Percentiles rank a stretch among this genome's conserved stretches.
phyloP scores from a whole-genome alignment of 768 basidiomycete species.

The Floccularia luteovirens region DNA sequence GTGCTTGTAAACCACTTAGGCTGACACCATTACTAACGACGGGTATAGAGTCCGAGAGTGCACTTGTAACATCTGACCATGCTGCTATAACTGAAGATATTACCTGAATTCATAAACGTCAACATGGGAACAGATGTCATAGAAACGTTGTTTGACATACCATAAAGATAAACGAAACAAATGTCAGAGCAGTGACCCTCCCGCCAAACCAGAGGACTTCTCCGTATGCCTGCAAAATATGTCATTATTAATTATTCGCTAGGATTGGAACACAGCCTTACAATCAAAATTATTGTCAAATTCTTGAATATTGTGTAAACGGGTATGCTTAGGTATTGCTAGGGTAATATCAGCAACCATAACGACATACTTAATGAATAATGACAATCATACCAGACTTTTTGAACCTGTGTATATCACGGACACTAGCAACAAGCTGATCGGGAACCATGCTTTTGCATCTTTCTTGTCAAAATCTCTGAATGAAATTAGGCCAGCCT shows the following conservation, averaged over 20 bases:
- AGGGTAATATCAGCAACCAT: constrained; percentile 6
- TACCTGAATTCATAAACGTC: constrained; percentile 39
- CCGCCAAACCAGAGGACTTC: constrained; percentile 98
- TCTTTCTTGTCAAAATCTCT: constrained; percentile 76
- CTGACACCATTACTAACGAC: constrained; percentile 23
- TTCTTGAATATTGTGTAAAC: constrained; percentile 99
- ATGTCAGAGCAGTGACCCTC: constrained; percentile 76
- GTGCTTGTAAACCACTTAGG: constrained; percentile 24
- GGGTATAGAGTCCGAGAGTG: constrained; percentile 26
- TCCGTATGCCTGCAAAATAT: constrained; percentile 72
- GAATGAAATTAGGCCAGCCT: constrained; percentile 73
- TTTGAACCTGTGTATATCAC: constrained; percentile 99
- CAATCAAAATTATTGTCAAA: constrained; percentile 97
- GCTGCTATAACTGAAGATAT: constrained; percentile 94
- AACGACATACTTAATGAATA: too few relatives aligned
- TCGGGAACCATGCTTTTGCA: constrained; percentile 91
- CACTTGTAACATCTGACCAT: constrained; percentile 76
- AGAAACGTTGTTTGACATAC: constrained; percentile 27
- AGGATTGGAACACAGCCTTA: constrained; percentile 26
- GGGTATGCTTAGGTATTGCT: constrained; percentile 98
- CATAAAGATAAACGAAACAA: constrained; percentile 91
- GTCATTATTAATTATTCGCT: constrained; percentile 2
- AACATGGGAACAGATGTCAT: not conserved
- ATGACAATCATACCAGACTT: constrained; percentile 66
- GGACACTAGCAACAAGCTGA: constrained; percentile 83